Evolutionary conservation across 2,329 filamentous ascomycete genomes (phyloP), one percentile per base, ranked within the genome.

Genomic region (Coleophoma cylindrospora): DNA sequence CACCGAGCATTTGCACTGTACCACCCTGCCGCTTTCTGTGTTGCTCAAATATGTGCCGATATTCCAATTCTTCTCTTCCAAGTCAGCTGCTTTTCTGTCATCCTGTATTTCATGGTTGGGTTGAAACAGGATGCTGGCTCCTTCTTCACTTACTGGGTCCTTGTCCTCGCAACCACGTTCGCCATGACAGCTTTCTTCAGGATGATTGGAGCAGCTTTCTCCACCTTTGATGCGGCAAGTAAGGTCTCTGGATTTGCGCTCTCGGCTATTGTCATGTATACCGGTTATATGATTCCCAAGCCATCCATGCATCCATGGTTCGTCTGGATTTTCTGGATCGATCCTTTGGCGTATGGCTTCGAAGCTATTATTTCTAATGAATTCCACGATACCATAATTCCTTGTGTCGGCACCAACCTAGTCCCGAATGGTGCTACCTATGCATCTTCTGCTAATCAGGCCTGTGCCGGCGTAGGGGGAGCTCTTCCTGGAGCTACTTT

Each of bases 331-430:
- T 83, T 75, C 53, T 84, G 80, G 78, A 76, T 85, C 19, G 76
- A 86, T 54, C 86, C 86, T 0, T 68, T 90, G 3, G 79, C 85
- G 0, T 89, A 89, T 51, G 82, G 74, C 0, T 90, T 89, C 50
- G 82, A 89, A 55, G 78, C 77, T 0, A 65, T 91, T 0, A 73
- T 89, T 60, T 73, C 82, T 0, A 90, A 90, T 57, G 86, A 91
- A 61, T 89, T 90, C 50, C 74, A 86, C 54, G 69, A 68, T 34
- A 69, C 85, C 60, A 70, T 60, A 2, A 74, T 82, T 15, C 66
- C 70, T 1, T 83, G 80, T 50, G 73, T 73, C 3, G 71, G 68
- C 2, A 54, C 53, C 27, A 79, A 77, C 51, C 64, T 83, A 6
- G 68, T 82, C 3, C 79, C 79, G 0, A 71, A 63, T 45, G 76